A percentile compares a stretch with the other conserved stretches of the same genome.
Conservation (phyloP, 2,329 filamentous ascomycete species). For the Cladosporium sphaerospermum region DNA sequence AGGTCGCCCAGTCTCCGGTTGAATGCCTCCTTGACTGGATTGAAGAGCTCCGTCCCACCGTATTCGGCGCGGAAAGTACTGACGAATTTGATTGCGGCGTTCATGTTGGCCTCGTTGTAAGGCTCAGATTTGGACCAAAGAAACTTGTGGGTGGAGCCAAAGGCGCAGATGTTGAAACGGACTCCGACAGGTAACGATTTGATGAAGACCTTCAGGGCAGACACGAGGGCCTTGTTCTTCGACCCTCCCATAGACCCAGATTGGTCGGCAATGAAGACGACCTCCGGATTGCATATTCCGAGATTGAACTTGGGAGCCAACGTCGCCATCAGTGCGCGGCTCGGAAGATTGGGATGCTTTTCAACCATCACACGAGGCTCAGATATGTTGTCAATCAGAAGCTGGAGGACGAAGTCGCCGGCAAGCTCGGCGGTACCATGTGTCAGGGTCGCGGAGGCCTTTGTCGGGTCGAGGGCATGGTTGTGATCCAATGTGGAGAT, state of each 20-base stretch:
- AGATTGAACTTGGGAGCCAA: conserved; percentile 65
- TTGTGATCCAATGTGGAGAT: conserved; percentile 40
- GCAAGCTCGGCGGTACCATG: conserved; percentile 49
- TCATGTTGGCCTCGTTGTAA: not conserved
- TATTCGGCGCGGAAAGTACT: conserved; percentile 40
- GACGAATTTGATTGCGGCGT: conserved; percentile 40
- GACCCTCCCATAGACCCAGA: conserved; percentile 57
- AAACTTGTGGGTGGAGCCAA: conserved; percentile 46
- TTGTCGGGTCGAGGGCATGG: conserved; percentile 48
- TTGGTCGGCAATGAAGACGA: conserved; percentile 67
- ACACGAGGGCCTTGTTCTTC: conserved; percentile 49
- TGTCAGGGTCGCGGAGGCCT: conserved; percentile 57
- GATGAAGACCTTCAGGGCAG: conserved; percentile 57
- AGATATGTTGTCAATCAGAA: conserved; percentile 54
- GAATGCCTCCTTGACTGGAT: conserved; percentile 43
- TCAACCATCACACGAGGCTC: conserved; percentile 62
- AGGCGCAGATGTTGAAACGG: conserved; percentile 66
- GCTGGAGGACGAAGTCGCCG: conserved; percentile 61
- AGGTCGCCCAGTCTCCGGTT: conserved; percentile 40
- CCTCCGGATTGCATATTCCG: conserved; percentile 51
- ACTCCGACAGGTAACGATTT: conserved; percentile 59
- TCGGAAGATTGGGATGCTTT: conserved; percentile 53
- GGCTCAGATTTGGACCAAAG: conserved; percentile 44
- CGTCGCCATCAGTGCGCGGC: conserved; percentile 62
- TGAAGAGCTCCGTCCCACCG: conserved; percentile 50